phyloP scores from a whole-genome alignment of 306 rosid genomes.

The Biancaea sappan region DNA sequence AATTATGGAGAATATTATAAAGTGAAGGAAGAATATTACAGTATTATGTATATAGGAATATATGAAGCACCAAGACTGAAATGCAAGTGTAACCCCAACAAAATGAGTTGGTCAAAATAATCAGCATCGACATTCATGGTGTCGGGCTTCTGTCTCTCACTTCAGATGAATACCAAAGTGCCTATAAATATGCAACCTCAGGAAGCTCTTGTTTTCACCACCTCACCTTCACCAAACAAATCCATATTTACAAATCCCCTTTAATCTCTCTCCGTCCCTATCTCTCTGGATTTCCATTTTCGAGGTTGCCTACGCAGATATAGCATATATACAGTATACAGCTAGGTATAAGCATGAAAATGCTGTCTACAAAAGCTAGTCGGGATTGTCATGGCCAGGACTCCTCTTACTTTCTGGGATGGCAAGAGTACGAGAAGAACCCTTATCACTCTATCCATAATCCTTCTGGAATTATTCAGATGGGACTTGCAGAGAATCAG shows the following conservation, averaged over 20 bases:
- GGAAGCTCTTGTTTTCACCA: slow-evolving; percentile 15
- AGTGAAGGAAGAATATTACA: no score
- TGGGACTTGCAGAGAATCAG: slow-evolving; percentile 97
- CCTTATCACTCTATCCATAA: slow-evolving; percentile 66
- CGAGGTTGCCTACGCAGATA: neutral
- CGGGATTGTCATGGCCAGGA: slow-evolving; percentile 78
- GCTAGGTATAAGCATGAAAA: slow-evolving; percentile 15
- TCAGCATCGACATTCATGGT: slow-evolving; percentile 18
- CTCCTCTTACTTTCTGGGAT: slow-evolving; percentile 80
- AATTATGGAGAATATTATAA: neutral
- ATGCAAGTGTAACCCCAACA: neutral
- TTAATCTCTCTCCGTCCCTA: slow-evolving; percentile 9
- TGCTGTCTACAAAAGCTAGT: slow-evolving; percentile 66
- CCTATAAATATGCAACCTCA: slow-evolving; percentile 45
- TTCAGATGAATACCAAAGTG: neutral
- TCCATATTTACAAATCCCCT: neutral
- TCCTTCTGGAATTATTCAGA: slow-evolving; percentile 80
- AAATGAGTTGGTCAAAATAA: slow-evolving; percentile 24
- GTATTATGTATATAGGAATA: no score
- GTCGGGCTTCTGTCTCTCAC: slow-evolving; percentile 32
- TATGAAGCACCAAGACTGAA: no score
- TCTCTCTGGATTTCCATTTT: slow-evolving; percentile 1
- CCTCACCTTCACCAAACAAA: neutral
- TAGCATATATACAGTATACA: neutral
- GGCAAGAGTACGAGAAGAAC: slow-evolving; percentile 80